A percentile compares a stretch with the other conserved stretches of the same genome.
Evolutionary conservation across 2,329 filamentous ascomycete species (phyloP).

Genomic region (Penicillium brasilianum): DNA sequence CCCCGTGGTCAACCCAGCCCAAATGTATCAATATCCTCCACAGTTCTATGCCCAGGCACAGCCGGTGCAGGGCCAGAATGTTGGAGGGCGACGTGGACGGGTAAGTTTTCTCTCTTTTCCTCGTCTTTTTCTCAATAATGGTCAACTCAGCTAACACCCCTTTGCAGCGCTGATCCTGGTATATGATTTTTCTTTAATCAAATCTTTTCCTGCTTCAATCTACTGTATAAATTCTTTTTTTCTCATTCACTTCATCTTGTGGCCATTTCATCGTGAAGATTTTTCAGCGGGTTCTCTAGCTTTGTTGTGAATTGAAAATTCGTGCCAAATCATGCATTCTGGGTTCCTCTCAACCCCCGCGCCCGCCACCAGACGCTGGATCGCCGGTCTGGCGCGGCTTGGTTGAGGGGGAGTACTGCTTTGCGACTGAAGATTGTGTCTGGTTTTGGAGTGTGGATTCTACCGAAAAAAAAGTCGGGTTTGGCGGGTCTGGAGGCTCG

Average conservation of each 20-base stretch:
- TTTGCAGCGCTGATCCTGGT: conserved; percentile 39
- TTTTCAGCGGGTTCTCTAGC: conserved; percentile 39
- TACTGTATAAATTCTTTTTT: conserved; percentile 43
- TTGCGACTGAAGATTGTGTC: conserved; percentile 11
- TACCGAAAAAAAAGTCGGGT: conserved; percentile 16
- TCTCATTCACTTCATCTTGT: conserved; percentile 28
- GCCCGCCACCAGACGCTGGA: conserved; percentile 45
- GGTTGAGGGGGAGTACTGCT: conserved; percentile 15
- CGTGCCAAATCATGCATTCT: conserved; percentile 30
- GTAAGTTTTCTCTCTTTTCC: conserved; percentile 45
- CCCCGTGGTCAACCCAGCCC: conserved; percentile 49
- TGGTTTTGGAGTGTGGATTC: background rate
- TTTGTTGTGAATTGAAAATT: conserved; percentile 30
- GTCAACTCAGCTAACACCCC: conserved; percentile 19
- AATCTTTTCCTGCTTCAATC: conserved; percentile 36
- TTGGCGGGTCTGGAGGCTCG: conserved; percentile 8
- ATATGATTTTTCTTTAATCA: conserved; percentile 38
- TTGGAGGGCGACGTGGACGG: conserved; percentile 59
- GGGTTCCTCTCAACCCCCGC: conserved; percentile 23
- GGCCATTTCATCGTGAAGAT: conserved; percentile 33
- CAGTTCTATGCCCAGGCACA: conserved; percentile 55
- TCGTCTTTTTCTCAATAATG: conserved; percentile 3
- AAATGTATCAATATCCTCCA: conserved; percentile 60
- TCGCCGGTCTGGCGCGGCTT: conserved; percentile 41
- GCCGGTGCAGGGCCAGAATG: conserved; percentile 49